phyloP scores from a whole-genome alignment of 805 yeast species.

The Torulaspora indica region DNA sequence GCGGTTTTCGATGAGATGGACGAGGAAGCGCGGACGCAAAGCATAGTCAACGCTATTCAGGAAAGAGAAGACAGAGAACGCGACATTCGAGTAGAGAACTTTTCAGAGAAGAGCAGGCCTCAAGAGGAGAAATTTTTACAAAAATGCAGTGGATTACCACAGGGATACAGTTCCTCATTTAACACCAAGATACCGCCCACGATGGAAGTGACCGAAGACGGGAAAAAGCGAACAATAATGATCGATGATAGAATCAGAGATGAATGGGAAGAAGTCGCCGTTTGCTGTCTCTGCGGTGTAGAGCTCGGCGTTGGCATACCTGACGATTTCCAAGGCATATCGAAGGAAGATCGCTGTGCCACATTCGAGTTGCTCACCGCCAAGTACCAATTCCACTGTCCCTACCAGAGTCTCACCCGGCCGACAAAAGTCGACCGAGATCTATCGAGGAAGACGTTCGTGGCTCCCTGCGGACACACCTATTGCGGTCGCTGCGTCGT shows the following conservation, averaged over 20 bases:
- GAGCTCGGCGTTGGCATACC: constrained; percentile 73
- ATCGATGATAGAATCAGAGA: constrained; percentile 29
- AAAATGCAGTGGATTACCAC: constrained; percentile 27
- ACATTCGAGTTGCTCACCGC: constrained; percentile 34
- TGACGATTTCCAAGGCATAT: constrained; percentile 39
- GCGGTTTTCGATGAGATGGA: constrained; percentile 8
- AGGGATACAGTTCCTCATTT: constrained; percentile 32
- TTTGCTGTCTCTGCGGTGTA: constrained; percentile 68
- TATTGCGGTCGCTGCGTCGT: constrained; percentile 83
- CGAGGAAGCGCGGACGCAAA: constrained; percentile 28
- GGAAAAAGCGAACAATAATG: constrained; percentile 17
- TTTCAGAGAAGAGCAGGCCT: constrained; percentile 27
- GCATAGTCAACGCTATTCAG: constrained; percentile 34
- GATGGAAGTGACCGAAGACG: constrained; percentile 19
- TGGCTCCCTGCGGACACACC: constrained; percentile 73
- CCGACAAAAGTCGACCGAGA: constrained; percentile 54
- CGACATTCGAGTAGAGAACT: constrained; percentile 24
- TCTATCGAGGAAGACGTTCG: constrained; percentile 61
- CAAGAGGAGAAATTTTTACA: constrained; percentile 25
- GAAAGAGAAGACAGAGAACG: constrained; percentile 33
- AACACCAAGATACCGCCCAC: constrained; percentile 23
- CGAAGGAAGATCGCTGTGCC: constrained; percentile 19
- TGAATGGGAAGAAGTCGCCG: constrained; percentile 38
- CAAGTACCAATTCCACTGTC: constrained; percentile 47
- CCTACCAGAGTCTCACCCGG: constrained; percentile 53